Base-by-base conservation (phyloP, 2,329 filamentous ascomycete species). In the Ceratocystis diversiconidia region DNA sequence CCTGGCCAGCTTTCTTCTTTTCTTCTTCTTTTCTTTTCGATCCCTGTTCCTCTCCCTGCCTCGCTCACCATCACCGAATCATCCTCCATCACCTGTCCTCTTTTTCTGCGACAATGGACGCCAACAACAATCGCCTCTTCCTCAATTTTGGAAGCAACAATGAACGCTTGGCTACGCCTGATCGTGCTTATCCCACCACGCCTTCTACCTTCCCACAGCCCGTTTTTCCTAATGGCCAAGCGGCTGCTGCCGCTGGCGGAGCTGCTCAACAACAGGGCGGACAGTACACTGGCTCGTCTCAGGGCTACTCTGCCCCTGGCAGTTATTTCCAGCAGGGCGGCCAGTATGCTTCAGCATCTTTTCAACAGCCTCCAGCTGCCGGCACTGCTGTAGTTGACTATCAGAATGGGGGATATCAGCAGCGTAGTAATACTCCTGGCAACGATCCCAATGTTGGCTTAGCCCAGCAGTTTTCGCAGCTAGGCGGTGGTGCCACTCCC, bases 171-270 rank as follows among this genome's bases (percentile, higher is more conserved):
- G 78, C 80, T 68, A 76, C 83, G 65, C 72, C 75, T 72, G 87
- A 87, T 74, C 82, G 87, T 73, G 80, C 85, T 70, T 91, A 89
- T 80, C 89, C 88, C 70, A 91, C 92, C 64, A 96, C 92, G 8
- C 92, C 92, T 63, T 96, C 92, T 70, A 96, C 92, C 67, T 97
- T 97, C 73, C 92, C 92, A 12, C 92, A 97, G 77, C 92, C 92
- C 68, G 88, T 95, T 74, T 84, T 82, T 70, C 78, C 79, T 66
- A 72, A 73, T 63, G 76, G 77, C 69, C 75, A 86, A 71, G 66
- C 68, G 46, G 60, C 65, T 25, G 61, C 63, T n/a, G 55, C 63
- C 5, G 25, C 30, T 12, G 64, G 62, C 12, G 65, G 61, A 36
- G 44, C 62, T 64, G 70, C 73, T 48, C 72, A 72, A 55, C 74